These are phyloP conservation scores for Sordariomycetes sp. DNA, from an alignment of 2,329 filamentous ascomycete species.

Conservation along the genomic window DNA sequence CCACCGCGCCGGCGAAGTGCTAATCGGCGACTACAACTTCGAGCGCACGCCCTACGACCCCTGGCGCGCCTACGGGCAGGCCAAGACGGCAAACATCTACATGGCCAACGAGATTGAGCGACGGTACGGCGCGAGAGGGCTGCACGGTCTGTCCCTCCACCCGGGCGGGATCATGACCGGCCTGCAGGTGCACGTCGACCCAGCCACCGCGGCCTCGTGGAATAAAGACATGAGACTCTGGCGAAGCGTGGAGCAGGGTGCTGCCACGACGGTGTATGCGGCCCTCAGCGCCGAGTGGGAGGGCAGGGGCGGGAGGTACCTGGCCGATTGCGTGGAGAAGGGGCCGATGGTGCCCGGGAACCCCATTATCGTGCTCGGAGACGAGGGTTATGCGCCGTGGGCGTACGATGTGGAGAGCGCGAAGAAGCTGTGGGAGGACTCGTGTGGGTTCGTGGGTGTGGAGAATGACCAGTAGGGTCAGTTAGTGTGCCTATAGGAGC, in stretches of 20 bases:
- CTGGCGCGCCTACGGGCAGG: constrained; percentile 27
- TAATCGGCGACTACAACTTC: constrained; percentile 20
- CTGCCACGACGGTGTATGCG: constrained; percentile 31
- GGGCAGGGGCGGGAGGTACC: constrained; percentile 30
- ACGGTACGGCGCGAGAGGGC: constrained; percentile 24
- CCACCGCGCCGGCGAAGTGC: constrained; percentile 22
- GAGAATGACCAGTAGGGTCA: neutral
- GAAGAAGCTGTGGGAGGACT: constrained; percentile 23
- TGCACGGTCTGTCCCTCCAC: constrained; percentile 30
- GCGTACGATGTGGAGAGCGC: constrained; percentile 23
- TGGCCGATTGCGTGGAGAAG: constrained; percentile 25
- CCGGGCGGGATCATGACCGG: constrained; percentile 25
- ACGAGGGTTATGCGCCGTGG: constrained; percentile 9
- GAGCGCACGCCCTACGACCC: constrained; percentile 17
- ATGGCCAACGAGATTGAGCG: constrained; percentile 37
- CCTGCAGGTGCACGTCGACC: constrained; percentile 1
- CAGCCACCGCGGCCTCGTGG: neutral
- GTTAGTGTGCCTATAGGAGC: neutral
- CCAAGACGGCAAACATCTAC: constrained; percentile 36
- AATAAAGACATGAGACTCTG: constrained; percentile 7
- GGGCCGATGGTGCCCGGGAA: constrained; percentile 3
- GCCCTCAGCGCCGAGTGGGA: constrained; percentile 26
- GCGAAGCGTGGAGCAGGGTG: constrained; percentile 22
- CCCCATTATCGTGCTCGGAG: neutral
- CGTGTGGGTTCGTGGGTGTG: constrained; percentile 1